These are phyloP conservation scores for Psilocybe azurescens DNA, from an alignment of 768 basidiomycete genomes.

Conservation along the genomic window DNA sequence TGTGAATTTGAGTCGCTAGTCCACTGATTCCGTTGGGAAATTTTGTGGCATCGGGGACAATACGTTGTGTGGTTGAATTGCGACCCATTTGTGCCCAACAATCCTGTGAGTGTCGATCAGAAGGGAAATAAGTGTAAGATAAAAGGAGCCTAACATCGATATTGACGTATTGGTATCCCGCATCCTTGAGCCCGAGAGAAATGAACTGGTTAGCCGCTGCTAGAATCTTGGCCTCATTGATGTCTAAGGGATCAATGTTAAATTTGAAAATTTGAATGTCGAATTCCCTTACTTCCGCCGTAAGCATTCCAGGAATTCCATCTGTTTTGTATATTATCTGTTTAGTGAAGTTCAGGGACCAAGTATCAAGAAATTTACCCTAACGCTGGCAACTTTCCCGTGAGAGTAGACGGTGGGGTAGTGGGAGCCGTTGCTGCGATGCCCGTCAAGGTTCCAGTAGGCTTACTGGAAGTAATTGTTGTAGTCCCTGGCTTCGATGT, in stretches of 20 bases:
- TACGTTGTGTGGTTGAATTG: conserved; percentile 42
- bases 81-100: conserved; percentile 51
- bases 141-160: conserved; percentile 45
- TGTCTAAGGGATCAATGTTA: conserved; percentile 31
- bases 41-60: conserved; percentile 53
- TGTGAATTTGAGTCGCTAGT: conserved; percentile 48
- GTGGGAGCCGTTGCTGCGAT: conserved; percentile 12
- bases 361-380: conserved; percentile 34
- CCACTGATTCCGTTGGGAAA: conserved; percentile 57
- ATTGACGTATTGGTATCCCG: conserved; percentile 56
- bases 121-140: not conserved
- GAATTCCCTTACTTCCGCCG: conserved; percentile 26
- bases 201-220: conserved; percentile 51
- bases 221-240: conserved; percentile 48
- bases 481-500: not conserved
- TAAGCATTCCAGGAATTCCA: conserved; percentile 63
- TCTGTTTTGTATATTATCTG: conserved; percentile 24
- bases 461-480: not conserved
- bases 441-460: conserved; percentile 5
- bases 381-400: conserved; percentile 51
- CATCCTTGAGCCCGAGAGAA: conserved; percentile 50
- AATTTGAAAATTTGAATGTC: not conserved
- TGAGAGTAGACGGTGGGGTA: conserved; percentile 17
- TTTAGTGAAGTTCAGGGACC: not conserved
- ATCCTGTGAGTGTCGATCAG: conserved; percentile 37